phyloP scores from a whole-genome alignment of 164 flowering plant genomes.

The Malania oleifera region DNA sequence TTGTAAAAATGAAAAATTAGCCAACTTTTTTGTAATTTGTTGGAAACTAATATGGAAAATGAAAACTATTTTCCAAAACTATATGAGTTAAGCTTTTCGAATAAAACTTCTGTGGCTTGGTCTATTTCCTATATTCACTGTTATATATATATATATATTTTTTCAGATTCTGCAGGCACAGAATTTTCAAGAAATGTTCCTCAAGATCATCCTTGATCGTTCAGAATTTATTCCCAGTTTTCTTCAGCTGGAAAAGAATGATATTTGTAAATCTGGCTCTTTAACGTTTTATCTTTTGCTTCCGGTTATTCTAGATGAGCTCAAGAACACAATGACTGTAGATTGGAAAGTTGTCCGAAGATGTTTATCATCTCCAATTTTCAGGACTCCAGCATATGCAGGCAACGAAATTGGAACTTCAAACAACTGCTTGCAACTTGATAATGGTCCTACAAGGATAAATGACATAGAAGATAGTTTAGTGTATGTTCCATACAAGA shows the following conservation, averaged over 20 bases:
- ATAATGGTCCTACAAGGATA: constrained; percentile 37
- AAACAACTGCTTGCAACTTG: constrained; percentile 37
- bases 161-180: constrained; percentile 64
- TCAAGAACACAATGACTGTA: constrained; percentile 26
- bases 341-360: constrained; percentile 65
- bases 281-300: constrained; percentile 77
- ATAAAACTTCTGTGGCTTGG: neutral
- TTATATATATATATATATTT: neutral
- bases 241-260: constrained; percentile 50
- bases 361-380: constrained; percentile 81
- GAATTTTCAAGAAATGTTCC: constrained; percentile 75
- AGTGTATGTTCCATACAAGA: constrained; percentile 62
- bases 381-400: constrained; percentile 26
- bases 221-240: constrained; percentile 43
- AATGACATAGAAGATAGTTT: constrained; percentile 63
- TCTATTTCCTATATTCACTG: neutral
- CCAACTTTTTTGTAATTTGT: no score
- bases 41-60: no score
- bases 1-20: no score
- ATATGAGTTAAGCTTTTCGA: no score
- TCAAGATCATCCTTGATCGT: constrained; percentile 78
- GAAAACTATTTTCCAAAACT: no score
- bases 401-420: constrained; percentile 14
- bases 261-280: constrained; percentile 20
- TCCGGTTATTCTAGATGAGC: constrained; percentile 41